Evolutionary conservation across 164 flowering plant species (phyloP), one percentile per base, ranked within the genome.

Genomic region (Houttuynia cordata): DNA sequence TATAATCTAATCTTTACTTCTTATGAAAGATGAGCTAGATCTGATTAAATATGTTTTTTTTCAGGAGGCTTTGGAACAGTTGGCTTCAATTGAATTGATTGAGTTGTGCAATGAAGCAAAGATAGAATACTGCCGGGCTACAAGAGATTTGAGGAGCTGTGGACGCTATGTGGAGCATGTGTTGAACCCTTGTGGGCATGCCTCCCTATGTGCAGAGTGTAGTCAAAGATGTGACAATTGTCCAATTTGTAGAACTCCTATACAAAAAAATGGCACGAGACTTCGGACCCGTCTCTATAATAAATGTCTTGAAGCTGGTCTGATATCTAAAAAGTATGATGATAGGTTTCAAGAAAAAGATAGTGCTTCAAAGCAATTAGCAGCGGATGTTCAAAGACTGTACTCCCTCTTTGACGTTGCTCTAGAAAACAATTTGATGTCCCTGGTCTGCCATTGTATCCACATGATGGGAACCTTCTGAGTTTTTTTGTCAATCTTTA

Each of bases 381-480:
- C 70, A 64, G 87, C 74, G 56, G 97, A 87, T 76, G 83, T 94
- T 23, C 75, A 78, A 59, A 87, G 86, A 41, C 87, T 94, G 42
- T 88, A 91, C 76, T 83, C 88, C 47, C 70, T 94, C 21, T 94
- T 94, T 73, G 96, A 94, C 68, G 89, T 87, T 59, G 88, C 99
- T 57, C 34, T 91, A 73, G 91, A 91, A 72, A 85, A 87, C 74
- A 94, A 87, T 77, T 78, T 91, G 80, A 83, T 75, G 71, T 84
- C 90, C 67, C 69, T 94, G 70, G 80, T 94, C 61, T 88, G 97
- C 76, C 97, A 94, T 24, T 94, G 99, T 94, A 94, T 94, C 96
- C 99, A 73, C 12, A 12, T 45, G 2, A 45, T 59, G n/a, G 47
- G 6, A 34, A 5, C 40, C 22, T 7, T 17, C 14, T 0, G 30